phyloP scores from a whole-genome alignment of 73 alveolate species.

The Paramecium tetraurelia region DNA sequence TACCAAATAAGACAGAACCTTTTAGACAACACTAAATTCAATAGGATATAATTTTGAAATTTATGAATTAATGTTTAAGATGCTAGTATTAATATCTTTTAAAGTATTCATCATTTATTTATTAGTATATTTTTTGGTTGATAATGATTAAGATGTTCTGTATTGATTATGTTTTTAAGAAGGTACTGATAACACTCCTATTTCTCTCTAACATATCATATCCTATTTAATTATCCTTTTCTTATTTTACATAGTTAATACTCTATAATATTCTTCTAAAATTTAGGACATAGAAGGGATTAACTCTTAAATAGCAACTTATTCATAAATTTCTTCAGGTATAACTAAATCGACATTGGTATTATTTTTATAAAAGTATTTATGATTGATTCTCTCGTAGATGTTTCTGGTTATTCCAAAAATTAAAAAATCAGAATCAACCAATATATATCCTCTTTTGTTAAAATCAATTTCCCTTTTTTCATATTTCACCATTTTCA shows the following conservation, averaged over 20 bases:
- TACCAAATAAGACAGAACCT: neutral
- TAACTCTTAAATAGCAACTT: neutral
- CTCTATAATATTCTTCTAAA: neutral
- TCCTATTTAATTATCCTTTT: neutral
- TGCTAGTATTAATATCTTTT: neutral
- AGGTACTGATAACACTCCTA: neutral
- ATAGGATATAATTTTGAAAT: neutral
- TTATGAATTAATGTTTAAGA: neutral
- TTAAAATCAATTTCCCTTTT: neutral
- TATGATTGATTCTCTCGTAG: neutral
- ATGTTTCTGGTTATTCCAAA: neutral
- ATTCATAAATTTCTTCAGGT: neutral
- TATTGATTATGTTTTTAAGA: neutral
- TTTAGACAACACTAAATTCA: neutral
- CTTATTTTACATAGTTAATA: neutral
- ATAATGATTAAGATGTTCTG: neutral
- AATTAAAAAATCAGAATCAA: neutral
- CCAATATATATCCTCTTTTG: neutral
- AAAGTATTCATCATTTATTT: neutral
- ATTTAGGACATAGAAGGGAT: neutral
- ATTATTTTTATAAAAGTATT: neutral
- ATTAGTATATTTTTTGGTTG: neutral
- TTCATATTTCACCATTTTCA: neutral
- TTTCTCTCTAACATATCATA: neutral
- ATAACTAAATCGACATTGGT: neutral